Conservation (phyloP, 2,329 filamentous ascomycete species). For the Aspergillus brasiliensis region DNA sequence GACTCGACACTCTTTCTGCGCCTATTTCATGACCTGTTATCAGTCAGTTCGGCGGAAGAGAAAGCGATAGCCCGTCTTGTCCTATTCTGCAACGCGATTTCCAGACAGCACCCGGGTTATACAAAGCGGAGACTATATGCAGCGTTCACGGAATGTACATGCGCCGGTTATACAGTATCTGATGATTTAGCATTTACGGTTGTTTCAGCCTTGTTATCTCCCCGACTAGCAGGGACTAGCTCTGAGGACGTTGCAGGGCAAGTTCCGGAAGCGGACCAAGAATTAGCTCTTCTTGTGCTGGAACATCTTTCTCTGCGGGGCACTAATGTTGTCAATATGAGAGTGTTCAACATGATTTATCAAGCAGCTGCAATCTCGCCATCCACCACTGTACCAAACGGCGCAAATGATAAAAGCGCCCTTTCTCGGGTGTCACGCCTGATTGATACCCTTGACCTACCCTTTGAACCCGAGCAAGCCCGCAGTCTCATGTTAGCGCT, state of each 20-base stretch:
- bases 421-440: conserved; percentile 29
- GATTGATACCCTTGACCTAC: conserved; percentile 30
- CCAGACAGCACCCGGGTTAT: conserved; percentile 44
- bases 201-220: conserved; percentile 41
- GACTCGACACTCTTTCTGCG: conserved; percentile 47
- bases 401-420: neutral
- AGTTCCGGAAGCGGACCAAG: conserved; percentile 30
- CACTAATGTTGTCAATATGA: conserved; percentile 44
- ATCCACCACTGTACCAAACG: conserved; percentile 34
- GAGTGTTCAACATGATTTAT: conserved; percentile 52
- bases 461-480: conserved; percentile 32
- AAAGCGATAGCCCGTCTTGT: conserved; percentile 38
- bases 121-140: conserved; percentile 34
- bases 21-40: conserved; percentile 40
- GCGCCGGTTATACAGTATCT: conserved; percentile 38
- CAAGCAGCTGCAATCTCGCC: conserved; percentile 41
- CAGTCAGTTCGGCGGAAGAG: conserved; percentile 29
- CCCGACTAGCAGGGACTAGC: conserved; percentile 11
- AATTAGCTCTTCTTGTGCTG: conserved; percentile 44
- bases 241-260: conserved; percentile 10
- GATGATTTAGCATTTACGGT: conserved; percentile 37
- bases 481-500: conserved; percentile 35
- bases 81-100: conserved; percentile 41
- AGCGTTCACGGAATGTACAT: conserved; percentile 38
- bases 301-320: conserved; percentile 47